A percentile compares a stretch with the other conserved stretches of the same genome.
phyloP scores from a whole-genome alignment of 169 alveolate genomes.

The Babesia caballi region DNA sequence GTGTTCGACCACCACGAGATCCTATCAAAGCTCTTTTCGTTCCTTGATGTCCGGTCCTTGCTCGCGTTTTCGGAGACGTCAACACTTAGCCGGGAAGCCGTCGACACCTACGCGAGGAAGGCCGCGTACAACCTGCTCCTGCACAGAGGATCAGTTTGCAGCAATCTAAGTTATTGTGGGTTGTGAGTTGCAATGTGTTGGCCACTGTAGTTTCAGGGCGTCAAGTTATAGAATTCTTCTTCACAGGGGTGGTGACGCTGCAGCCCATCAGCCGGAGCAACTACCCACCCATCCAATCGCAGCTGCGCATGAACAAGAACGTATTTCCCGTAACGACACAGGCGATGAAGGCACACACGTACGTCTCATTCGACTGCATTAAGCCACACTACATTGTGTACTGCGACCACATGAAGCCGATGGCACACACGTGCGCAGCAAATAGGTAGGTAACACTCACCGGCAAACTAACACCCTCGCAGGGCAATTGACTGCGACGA shows the following conservation, averaged over 20 bases:
- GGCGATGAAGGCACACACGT: slow-evolving; percentile 61
- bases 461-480: not conserved
- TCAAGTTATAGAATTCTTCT: slow-evolving; percentile 65
- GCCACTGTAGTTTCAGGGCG: slow-evolving; percentile 12
- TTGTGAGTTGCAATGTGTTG: not conserved
- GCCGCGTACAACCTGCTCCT: slow-evolving; percentile 64
- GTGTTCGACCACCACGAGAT: slow-evolving; percentile 51
- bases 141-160: slow-evolving; percentile 57
- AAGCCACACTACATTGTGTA: slow-evolving; percentile 66
- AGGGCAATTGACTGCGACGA: slow-evolving; percentile 59
- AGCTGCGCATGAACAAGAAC: slow-evolving; percentile 61
- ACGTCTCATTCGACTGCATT: slow-evolving; percentile 66
- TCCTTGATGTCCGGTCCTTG: slow-evolving; percentile 53
- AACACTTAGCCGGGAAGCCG: slow-evolving; percentile 58
- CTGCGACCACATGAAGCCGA: slow-evolving; percentile 71
- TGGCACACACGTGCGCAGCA: slow-evolving; percentile 72
- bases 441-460: slow-evolving; percentile 11
- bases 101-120: slow-evolving; percentile 63
- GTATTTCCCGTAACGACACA: slow-evolving; percentile 66
- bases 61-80: slow-evolving; percentile 68
- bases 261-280: slow-evolving; percentile 68
- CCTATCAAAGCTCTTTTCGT: slow-evolving; percentile 44
- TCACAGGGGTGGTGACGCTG: slow-evolving; percentile 50
- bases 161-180: slow-evolving; percentile 70
- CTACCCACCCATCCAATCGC: slow-evolving; percentile 44